Evolutionary conservation across 2,329 filamentous ascomycete species (phyloP), one percentile per base, ranked within the genome.

Genomic region (Aspergillus vadensis): DNA sequence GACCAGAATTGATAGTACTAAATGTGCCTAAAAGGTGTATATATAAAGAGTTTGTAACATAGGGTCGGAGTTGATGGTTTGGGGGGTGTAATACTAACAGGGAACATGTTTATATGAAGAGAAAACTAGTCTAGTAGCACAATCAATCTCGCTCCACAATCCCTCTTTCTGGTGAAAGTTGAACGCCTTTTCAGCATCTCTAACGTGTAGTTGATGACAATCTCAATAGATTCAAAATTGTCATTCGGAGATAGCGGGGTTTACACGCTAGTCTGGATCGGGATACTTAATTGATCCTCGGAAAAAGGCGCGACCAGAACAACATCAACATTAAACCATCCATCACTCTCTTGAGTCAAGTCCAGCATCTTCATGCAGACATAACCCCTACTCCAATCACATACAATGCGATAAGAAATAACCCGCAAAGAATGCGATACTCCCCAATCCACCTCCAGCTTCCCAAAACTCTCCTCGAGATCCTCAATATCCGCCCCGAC

Each of bases 401-500:
- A 15, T 25, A 65, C 48, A 27, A 64, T 63, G 65, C 49, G 5
- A 36, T 36, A 36, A 14, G 7, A 27, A 27, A 27, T 27, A 27
- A 15, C 12, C 10, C 32, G 32, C 32, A 14, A 36, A 36, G 32
- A 36, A 36, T 36, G 32, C 32, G 32, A 36, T 36, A 36, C 32
- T 5, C 12, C 32, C 69, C 15, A 44, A 5, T 21, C 63, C 55
- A 43, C 56, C 68, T 77, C 60, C 56, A 63, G 25, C 56, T 72
- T 32, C 50, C 64, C 59, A 53, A 63, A 52, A 64, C 72, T 32
- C 62, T 77, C 54, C 66, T 66, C 51, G 63, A 68, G 55, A 70
- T 76, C 63, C 62, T 67, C 39, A 59, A 65, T 39, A 74, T 72
- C 25, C 58, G 62, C 51, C 57, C 66, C 44, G 59, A 74, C 36